phyloP scores from a whole-genome alignment of 1,284 basidiomycete species.

The Schizophyllum amplum region DNA sequence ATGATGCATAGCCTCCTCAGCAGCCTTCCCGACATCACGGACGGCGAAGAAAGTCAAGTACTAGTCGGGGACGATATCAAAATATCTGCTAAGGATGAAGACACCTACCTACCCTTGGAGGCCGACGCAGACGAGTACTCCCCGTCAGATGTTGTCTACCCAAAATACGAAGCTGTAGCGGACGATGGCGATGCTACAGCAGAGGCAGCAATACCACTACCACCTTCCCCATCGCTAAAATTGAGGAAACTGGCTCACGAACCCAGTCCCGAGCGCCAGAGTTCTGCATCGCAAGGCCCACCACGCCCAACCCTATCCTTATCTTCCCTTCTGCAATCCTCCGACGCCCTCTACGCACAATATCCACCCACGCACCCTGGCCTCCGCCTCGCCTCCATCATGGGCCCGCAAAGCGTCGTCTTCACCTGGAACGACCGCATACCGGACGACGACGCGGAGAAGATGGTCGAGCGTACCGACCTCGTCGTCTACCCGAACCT shows the following conservation, averaged over 20 bases:
- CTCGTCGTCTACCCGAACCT: constrained; percentile 46
- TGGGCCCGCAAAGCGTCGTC: constrained; percentile 59
- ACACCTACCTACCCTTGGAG: background rate
- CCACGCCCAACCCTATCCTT: constrained; percentile 20
- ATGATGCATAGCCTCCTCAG: constrained; percentile 83
- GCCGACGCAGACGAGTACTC: background rate
- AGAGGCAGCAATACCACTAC: background rate
- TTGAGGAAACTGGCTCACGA: background rate
- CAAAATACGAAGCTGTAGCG: background rate
- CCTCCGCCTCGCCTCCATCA: constrained; percentile 47
- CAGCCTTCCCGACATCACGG: constrained; percentile 57
- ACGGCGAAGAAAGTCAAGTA: constrained; percentile 23
- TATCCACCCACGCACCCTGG: constrained; percentile 29
- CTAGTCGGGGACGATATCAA: too few relatives aligned
- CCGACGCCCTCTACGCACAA: constrained; percentile 28
- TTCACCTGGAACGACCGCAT: constrained; percentile 53
- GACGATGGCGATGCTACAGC: background rate
- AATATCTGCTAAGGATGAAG: background rate
- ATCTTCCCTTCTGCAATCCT: constrained; percentile 25
- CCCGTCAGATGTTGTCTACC: background rate
- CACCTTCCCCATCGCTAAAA: background rate
- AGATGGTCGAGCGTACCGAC: constrained; percentile 49
- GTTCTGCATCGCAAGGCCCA: background rate
- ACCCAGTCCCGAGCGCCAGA: background rate
- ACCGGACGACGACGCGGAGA: constrained; percentile 40